Evolutionary conservation across 2,329 filamentous ascomycete species (phyloP).

Genomic region (Didymella pomorum): DNA sequence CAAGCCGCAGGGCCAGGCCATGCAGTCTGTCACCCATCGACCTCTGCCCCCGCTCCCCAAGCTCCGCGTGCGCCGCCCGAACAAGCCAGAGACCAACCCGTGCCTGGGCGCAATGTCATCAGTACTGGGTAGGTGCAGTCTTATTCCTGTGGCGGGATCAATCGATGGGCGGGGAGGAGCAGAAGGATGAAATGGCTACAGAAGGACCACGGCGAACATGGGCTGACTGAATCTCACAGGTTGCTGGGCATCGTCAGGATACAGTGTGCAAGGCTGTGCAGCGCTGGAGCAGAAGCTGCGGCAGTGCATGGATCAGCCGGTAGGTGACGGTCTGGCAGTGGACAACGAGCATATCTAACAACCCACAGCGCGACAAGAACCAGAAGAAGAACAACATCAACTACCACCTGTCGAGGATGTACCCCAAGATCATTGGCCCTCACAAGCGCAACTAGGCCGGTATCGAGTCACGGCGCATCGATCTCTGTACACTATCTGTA

Average conservation of each 20-base stretch:
- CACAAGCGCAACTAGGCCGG: slow-evolving; percentile 67
- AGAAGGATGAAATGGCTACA: neutral
- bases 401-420: slow-evolving; percentile 83
- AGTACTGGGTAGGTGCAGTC: slow-evolving; percentile 64
- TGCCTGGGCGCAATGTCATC: slow-evolving; percentile 72
- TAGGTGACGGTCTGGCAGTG: slow-evolving; percentile 53
- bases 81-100: slow-evolving; percentile 68
- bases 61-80: slow-evolving; percentile 70
- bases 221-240: slow-evolving; percentile 59
- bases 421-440: slow-evolving; percentile 74
- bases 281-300: slow-evolving; percentile 68
- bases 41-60: slow-evolving; percentile 67
- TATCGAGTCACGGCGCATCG: slow-evolving; percentile 1
- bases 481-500: slow-evolving; percentile 40
- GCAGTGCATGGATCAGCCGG: slow-evolving; percentile 81
- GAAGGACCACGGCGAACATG: neutral
- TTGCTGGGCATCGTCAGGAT: slow-evolving; percentile 84
- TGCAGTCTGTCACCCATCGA: slow-evolving; percentile 52
- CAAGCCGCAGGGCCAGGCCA: slow-evolving; percentile 45
- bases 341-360: slow-evolving; percentile 13
- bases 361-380: slow-evolving; percentile 61
- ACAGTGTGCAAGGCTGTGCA: slow-evolving; percentile 68
- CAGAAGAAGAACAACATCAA: slow-evolving; percentile 83
- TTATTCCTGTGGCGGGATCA: neutral
- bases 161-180: neutral